Evolutionary conservation across 495 filamentous ascomycete species (phyloP).

Genomic region (Astrothelium macrocarpum): DNA sequence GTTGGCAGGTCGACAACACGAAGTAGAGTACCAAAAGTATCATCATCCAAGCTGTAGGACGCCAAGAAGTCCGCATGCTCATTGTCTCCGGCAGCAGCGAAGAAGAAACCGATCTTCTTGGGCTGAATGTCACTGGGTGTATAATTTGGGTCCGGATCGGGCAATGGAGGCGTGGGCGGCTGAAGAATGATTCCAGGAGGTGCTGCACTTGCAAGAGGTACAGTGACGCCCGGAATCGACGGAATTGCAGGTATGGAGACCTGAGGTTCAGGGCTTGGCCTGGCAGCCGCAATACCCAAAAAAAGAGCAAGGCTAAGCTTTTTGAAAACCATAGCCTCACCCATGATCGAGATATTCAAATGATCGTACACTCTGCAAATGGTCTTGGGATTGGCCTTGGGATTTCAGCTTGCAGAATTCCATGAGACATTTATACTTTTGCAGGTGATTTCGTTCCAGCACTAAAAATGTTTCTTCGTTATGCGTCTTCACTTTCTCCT

Average conservation of each 20-base stretch:
- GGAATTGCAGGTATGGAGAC: neutral
- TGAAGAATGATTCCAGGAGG: constrained; percentile 1
- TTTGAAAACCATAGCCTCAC: neutral
- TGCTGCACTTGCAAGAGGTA: neutral
- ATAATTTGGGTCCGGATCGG: constrained; percentile 2
- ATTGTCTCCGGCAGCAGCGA: constrained; percentile 52
- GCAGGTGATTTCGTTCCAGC: neutral
- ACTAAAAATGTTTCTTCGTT: neutral
- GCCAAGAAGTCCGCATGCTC: constrained; percentile 52
- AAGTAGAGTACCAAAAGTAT: constrained; percentile 51
- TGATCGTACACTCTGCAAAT: neutral
- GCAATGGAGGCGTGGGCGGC: neutral
- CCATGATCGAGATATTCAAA: neutral
- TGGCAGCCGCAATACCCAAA: neutral
- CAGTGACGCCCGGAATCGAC: neutral
- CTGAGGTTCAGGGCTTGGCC: neutral
- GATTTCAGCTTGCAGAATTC: neutral
- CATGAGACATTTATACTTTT: neutral
- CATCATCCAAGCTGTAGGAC: constrained; percentile 51
- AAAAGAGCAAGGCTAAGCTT: neutral
- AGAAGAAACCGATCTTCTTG: constrained; percentile 60
- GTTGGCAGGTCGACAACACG: constrained; percentile 50
- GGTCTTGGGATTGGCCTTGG: neutral
- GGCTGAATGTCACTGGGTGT: constrained; percentile 43
- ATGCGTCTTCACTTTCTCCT: neutral